A percentile compares a stretch with the other conserved stretches of the same genome.
Conservation (phyloP, 495 filamentous ascomycete genomes). For the Aspergillus avenaceus region DNA sequence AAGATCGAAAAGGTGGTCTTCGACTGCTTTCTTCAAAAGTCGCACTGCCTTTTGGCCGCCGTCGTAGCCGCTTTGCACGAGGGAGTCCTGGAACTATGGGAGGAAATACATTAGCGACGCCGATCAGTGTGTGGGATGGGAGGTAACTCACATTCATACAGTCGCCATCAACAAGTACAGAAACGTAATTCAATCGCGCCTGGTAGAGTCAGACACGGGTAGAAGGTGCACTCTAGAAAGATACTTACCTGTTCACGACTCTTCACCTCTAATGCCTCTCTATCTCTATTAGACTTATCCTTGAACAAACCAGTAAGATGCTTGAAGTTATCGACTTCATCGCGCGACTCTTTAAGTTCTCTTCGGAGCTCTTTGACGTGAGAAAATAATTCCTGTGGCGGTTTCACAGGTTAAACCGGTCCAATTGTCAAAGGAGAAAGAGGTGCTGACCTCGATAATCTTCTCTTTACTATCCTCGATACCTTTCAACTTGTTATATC, state of each 20-base stretch:
- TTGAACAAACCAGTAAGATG: background rate
- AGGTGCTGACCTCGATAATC: background rate
- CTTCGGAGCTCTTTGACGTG: background rate
- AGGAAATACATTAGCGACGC: background rate
- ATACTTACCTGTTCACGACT: background rate
- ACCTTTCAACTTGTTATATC: background rate
- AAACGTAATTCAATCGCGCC: conserved; percentile 21
- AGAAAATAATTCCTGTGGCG: background rate
- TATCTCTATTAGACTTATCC: background rate
- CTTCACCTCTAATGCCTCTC: background rate
- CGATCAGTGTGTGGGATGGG: background rate
- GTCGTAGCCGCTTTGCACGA: conserved; percentile 16
- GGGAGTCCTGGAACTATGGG: conserved; percentile 15
- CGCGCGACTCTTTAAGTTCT: background rate
- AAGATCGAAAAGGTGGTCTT: conserved; percentile 3
- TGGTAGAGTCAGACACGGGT: background rate
- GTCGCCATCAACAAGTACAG: conserved; percentile 29
- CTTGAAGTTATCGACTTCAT: background rate
- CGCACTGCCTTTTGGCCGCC: conserved; percentile 23
- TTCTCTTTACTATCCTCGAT: background rate
- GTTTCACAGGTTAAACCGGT: background rate
- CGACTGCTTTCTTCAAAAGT: conserved; percentile 12
- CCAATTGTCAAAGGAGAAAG: background rate
- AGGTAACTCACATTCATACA: conserved; percentile 25
- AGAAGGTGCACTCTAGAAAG: background rate